Conservation (phyloP, 345 rosid species). For the Hypericum perforatum region DNA sequence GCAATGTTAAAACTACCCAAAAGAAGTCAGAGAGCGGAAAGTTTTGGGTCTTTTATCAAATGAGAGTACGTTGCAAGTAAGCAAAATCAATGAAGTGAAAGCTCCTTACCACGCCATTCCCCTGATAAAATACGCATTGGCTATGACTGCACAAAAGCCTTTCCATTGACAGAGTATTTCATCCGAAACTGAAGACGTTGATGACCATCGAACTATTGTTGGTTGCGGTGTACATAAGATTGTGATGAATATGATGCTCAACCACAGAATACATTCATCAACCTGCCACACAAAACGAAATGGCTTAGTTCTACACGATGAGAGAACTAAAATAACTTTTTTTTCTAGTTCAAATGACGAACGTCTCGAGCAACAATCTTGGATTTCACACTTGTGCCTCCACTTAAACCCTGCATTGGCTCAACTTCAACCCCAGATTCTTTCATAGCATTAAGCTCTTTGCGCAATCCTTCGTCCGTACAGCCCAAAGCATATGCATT, state of each 20-base stretch:
- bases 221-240: slow-evolving; percentile 95
- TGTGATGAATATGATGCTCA: slow-evolving; percentile 80
- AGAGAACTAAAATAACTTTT: neutral
- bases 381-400: slow-evolving; percentile 60
- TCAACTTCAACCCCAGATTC: slow-evolving; percentile 62
- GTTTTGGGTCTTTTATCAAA: too few relatives aligned
- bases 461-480: slow-evolving; percentile 61
- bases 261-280: slow-evolving; percentile 83
- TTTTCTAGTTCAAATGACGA: neutral
- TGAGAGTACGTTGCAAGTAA: too few relatives aligned
- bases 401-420: slow-evolving; percentile 41
- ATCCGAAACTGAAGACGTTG: slow-evolving; percentile 54
- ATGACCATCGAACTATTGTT: slow-evolving; percentile 80
- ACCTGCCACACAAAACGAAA: slow-evolving; percentile 32
- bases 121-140: slow-evolving; percentile 67
- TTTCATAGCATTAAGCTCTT: slow-evolving; percentile 59
- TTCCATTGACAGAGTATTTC: slow-evolving; percentile 55
- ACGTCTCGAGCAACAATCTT: slow-evolving; percentile 61
- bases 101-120: slow-evolving; percentile 91
- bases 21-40: too few relatives aligned
- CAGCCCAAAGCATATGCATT: slow-evolving; percentile 89
- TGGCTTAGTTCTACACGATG: neutral
- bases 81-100: neutral
- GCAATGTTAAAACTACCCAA: too few relatives aligned
- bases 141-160: slow-evolving; percentile 88